phyloP scores from a whole-genome alignment of 495 filamentous ascomycete species.

The Neurospora africana region DNA sequence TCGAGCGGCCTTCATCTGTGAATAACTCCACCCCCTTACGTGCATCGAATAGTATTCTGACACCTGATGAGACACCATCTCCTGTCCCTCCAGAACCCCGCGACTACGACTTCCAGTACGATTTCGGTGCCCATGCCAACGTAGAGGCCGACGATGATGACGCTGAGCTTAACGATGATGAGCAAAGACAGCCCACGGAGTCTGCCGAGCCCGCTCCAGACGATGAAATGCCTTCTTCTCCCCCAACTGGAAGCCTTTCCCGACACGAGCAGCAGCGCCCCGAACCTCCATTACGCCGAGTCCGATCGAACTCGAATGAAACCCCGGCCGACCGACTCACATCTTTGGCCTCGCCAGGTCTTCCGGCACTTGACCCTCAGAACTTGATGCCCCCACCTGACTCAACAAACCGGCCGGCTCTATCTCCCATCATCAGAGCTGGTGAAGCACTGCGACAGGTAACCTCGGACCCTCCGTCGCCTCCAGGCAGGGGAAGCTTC shows the following conservation, averaged over 20 bases:
- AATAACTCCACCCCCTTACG: conserved; percentile 26
- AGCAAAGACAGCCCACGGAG: not conserved
- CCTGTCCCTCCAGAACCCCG: conserved; percentile 24
- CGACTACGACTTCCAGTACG: conserved; percentile 3
- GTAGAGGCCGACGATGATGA: not conserved
- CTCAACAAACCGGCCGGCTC: conserved; percentile 23
- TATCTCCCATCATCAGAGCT: conserved; percentile 43
- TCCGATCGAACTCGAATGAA: conserved; percentile 18
- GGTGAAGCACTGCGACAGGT: conserved; percentile 41
- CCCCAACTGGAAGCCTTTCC: conserved; percentile 9
- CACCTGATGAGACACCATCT: conserved; percentile 45
- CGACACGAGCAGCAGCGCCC: not conserved
- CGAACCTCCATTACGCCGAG: conserved; percentile 4
- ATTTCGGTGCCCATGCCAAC: not conserved
- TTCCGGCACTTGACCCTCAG: conserved; percentile 3
- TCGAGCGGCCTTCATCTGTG: conserved; percentile 26
- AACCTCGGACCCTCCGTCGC: conserved; percentile 41
- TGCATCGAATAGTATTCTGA: conserved; percentile 36
- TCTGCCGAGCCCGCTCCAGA: conserved; percentile 1
- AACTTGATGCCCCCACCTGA: conserved; percentile 13
- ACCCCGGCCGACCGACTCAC: conserved; percentile 20
- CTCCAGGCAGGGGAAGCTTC: conserved; percentile 29
- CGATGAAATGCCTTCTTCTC: conserved; percentile 23
- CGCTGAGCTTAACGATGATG: conserved; percentile 1
- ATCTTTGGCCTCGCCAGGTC: conserved; percentile 6